These are phyloP conservation scores for Artemisia tridentata DNA, from an alignment of 129 eudicot genomes.

Conservation along the genomic window DNA sequence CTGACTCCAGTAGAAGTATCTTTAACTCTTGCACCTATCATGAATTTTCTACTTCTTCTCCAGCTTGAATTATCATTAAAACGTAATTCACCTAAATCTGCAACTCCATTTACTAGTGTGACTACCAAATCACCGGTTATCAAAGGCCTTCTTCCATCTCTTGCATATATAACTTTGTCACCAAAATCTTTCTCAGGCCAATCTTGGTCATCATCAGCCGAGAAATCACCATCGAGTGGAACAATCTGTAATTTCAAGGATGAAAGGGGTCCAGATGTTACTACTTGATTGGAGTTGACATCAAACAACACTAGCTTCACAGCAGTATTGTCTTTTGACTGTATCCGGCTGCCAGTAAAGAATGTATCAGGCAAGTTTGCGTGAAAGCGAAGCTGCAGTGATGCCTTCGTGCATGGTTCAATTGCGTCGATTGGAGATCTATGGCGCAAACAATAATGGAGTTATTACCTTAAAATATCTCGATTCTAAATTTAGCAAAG, in stretches of 20 bases:
- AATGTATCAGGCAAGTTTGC: constrained; percentile 38
- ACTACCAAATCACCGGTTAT: constrained; percentile 51
- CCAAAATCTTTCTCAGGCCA: constrained; percentile 52
- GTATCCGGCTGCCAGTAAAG: constrained; percentile 49
- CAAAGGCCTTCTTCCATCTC: constrained; percentile 72
- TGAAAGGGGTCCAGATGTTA: constrained; percentile 51
- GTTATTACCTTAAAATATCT: no score
- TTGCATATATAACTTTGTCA: constrained; percentile 31
- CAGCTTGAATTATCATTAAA: constrained; percentile 85
- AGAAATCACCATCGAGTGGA: constrained; percentile 63
- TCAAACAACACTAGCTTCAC: constrained; percentile 45
- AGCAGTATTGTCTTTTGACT: constrained; percentile 24
- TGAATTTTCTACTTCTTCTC: constrained; percentile 61
- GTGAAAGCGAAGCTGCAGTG: constrained; percentile 45
- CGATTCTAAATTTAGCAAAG: no score
- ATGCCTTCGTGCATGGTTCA: constrained; percentile 28
- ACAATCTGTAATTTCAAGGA: constrained; percentile 47
- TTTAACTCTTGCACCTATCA: constrained; percentile 50
- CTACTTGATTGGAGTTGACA: constrained; percentile 23
- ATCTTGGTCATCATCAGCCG: constrained; percentile 42
- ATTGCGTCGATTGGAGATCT: constrained; percentile 26
- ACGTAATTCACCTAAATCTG: constrained; percentile 42
- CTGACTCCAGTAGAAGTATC: constrained; percentile 23
- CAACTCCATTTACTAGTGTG: constrained; percentile 48
- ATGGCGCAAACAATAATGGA: neutral